Conservation (phyloP, 176 grass and related monocot genomes). For the Phragmites australis region DNA sequence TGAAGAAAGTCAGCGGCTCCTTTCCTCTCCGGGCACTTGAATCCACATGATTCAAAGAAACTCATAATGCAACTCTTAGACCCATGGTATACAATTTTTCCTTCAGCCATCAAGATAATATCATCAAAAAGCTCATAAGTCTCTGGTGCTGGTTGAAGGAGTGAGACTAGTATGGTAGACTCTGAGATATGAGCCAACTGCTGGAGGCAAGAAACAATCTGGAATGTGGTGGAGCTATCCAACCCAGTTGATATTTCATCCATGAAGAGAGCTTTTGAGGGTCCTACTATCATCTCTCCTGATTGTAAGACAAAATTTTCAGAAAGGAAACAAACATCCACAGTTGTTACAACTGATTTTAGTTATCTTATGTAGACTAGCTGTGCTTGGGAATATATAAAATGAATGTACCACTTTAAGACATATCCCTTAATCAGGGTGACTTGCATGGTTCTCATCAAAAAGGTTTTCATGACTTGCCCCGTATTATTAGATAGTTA, state of each 20-base stretch:
- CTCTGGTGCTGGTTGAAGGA: constrained; percentile 83
- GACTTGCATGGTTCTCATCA: background rate
- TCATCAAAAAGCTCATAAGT: constrained; percentile 88
- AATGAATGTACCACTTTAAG: background rate
- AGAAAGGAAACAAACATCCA: constrained; percentile 10
- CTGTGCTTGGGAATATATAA: background rate
- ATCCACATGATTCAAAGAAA: constrained; percentile 78
- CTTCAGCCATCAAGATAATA: constrained; percentile 86
- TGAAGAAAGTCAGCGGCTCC: constrained; percentile 76
- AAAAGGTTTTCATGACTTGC: background rate
- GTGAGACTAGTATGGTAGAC: constrained; percentile 63
- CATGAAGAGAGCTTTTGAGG: constrained; percentile 80
- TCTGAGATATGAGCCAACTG: constrained; percentile 69
- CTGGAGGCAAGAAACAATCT: constrained; percentile 78
- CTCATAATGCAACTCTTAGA: constrained; percentile 47
- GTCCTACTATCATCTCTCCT: constrained; percentile 90
- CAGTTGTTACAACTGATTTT: background rate
- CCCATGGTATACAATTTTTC: constrained; percentile 74
- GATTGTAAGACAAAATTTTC: constrained; percentile 6
- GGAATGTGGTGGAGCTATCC: constrained; percentile 81
- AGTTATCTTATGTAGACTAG: background rate
- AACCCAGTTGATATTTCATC: constrained; percentile 94
- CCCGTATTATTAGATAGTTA: background rate
- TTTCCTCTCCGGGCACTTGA: constrained; percentile 81
- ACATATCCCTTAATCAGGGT: background rate